phyloP scores from a whole-genome alignment of 208 protist species.

The Trypanosoma theileri region DNA sequence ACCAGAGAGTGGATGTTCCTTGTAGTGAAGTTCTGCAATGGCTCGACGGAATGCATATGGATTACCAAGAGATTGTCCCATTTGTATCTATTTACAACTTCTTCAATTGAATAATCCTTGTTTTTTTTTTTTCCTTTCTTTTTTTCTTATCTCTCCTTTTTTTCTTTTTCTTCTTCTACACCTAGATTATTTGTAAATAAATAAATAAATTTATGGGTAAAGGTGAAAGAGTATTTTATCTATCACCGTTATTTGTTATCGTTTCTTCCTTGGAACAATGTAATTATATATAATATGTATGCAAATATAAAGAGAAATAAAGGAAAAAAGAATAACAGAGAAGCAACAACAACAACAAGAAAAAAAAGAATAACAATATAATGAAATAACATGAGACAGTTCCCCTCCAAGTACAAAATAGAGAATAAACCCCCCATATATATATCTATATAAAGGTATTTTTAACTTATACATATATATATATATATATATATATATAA shows the following conservation, averaged over 20 bases:
- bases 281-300: no score
- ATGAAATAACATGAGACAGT: not conserved
- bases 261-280: no score
- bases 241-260: no score
- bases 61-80: constrained; percentile 14
- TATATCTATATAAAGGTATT: not conserved
- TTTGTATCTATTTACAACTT: not conserved
- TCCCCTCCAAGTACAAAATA: not conserved
- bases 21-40: constrained; percentile 22
- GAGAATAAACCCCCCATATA: not conserved
- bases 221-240: constrained; percentile 9
- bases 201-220: constrained; percentile 17
- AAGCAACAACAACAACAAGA: not conserved
- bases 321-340: not conserved
- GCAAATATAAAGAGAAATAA: constrained; percentile 12
- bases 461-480: not conserved
- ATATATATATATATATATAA: not conserved
- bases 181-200: not conserved
- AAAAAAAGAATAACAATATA: constrained; percentile 1
- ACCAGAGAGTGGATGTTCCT: constrained; percentile 13
- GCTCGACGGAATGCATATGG: constrained; percentile 24
- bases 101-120: not conserved
- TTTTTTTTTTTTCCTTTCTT: not conserved
- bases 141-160: no score
- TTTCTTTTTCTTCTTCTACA: not conserved